Conservation (phyloP, 371 early-diverging fungal genomes). For the Coemansia sp. region DNA sequence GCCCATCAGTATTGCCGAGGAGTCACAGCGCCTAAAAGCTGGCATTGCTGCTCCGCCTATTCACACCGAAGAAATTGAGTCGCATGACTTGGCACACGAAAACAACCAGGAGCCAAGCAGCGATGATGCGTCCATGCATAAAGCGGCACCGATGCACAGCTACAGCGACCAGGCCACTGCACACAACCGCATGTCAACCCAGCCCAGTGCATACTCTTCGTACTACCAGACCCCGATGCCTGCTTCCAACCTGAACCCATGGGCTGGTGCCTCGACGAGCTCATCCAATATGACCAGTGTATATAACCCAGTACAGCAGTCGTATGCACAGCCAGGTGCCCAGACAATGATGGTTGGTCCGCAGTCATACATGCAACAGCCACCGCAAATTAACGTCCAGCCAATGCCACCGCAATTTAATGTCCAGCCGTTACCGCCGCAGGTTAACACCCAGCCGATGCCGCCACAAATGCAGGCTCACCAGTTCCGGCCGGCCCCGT, state of each 20-base stretch:
- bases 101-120: background rate
- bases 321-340: constrained; percentile 4
- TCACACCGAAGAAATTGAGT: constrained; percentile 1
- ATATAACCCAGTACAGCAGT: background rate
- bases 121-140: constrained; percentile 5
- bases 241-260: constrained; percentile 10
- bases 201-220: constrained; percentile 5
- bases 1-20: constrained; percentile 3
- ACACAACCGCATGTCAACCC: background rate
- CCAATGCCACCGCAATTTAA: too few species aligned
- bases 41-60: constrained; percentile 10
- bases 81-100: background rate
- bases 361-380: constrained; percentile 5
- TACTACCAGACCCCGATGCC: constrained; percentile 12
- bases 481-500: constrained; percentile 2
- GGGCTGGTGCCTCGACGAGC: constrained; percentile 14
- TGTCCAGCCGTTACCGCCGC: too few species aligned
- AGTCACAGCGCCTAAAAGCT: constrained; percentile 1
- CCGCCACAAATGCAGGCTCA: background rate
- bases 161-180: background rate
- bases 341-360: constrained; percentile 6
- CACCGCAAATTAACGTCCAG: too few species aligned
- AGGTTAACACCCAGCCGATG: too few species aligned
- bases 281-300: background rate
- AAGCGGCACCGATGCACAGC: constrained; percentile 1